phyloP scores from a whole-genome alignment of 116 monocot genomes.

The Cymodocea nodosa region DNA sequence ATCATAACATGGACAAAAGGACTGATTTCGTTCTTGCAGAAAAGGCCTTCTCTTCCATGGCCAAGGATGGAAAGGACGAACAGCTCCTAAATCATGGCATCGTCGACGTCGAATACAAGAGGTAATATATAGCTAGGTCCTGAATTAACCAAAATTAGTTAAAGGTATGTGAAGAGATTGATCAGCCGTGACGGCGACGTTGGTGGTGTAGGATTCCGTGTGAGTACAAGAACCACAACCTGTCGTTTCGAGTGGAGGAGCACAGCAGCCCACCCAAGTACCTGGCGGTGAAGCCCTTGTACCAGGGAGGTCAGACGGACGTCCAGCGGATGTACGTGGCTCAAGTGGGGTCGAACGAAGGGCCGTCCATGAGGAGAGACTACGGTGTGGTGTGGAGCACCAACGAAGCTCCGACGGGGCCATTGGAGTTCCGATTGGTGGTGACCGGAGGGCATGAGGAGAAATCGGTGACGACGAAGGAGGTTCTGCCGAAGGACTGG shows the following conservation, averaged over 20 bases:
- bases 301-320: conserved; percentile 61
- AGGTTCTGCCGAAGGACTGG: conserved; percentile 33
- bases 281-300: conserved; percentile 35
- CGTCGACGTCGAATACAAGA: conserved; percentile 37
- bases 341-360: conserved; percentile 14
- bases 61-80: conserved; percentile 8
- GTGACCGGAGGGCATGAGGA: conserved; percentile 50
- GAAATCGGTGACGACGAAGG: conserved; percentile 38
- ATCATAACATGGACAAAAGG: conserved; percentile 22
- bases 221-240: conserved; percentile 25
- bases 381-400: conserved; percentile 36
- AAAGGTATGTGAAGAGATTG: no score
- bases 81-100: conserved; percentile 11
- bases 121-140: conserved; percentile 24
- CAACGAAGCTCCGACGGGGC: conserved; percentile 19
- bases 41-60: conserved; percentile 30
- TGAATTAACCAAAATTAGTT: no score
- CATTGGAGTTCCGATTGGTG: conserved; percentile 39
- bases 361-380: conserved; percentile 29
- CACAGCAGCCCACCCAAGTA: conserved; percentile 13
- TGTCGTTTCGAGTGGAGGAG: conserved; percentile 36
- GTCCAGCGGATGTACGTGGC: conserved; percentile 38
- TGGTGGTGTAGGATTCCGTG: conserved; percentile 33
- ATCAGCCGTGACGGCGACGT: no score
- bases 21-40: conserved; percentile 31